phyloP scores from a whole-genome alignment of 148 eudicot genomes.

The Amaranthus hypochondriacus region DNA sequence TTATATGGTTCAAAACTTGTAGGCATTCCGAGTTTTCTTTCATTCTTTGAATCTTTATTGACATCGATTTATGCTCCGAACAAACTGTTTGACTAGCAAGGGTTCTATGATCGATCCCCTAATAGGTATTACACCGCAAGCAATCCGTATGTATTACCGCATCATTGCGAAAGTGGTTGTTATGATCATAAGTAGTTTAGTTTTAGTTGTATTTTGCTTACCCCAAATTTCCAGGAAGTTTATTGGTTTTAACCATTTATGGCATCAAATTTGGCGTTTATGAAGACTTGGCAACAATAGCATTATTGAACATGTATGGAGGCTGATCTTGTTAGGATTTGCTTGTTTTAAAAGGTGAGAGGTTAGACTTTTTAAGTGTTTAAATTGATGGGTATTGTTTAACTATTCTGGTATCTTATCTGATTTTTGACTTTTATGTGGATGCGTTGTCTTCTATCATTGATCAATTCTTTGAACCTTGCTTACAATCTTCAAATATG shows the following conservation, averaged over 20 bases:
- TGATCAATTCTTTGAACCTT: slow-evolving; percentile 20
- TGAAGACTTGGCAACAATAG: neutral
- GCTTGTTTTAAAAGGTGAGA: neutral
- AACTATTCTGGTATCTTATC: slow-evolving; percentile 16
- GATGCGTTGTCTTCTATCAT: slow-evolving; percentile 13
- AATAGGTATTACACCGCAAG: no score
- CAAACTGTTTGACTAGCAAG: neutral
- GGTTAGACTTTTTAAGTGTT: slow-evolving; percentile 4
- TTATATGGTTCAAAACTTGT: slow-evolving; percentile 18
- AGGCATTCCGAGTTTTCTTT: slow-evolving; percentile 9
- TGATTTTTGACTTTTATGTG: slow-evolving; percentile 17
- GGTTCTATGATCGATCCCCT: neutral
- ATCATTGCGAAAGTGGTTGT: no score
- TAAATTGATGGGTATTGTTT: slow-evolving; percentile 11
- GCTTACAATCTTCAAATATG: slow-evolving; percentile 23
- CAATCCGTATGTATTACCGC: no score
- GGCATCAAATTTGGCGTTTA: neutral
- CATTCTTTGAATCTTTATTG: slow-evolving; percentile 11
- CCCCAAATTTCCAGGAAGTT: neutral
- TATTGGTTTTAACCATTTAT: neutral
- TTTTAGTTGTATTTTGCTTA: neutral
- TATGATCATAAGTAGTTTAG: no score
- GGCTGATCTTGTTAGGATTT: slow-evolving; percentile 8
- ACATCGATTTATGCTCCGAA: neutral
- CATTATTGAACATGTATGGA: neutral